A percentile compares a stretch with the other conserved stretches of the same genome.
These are phyloP conservation scores for Aspergillus homomorphus DNA, from an alignment of 495 filamentous ascomycete genomes.

Conservation along the genomic window DNA sequence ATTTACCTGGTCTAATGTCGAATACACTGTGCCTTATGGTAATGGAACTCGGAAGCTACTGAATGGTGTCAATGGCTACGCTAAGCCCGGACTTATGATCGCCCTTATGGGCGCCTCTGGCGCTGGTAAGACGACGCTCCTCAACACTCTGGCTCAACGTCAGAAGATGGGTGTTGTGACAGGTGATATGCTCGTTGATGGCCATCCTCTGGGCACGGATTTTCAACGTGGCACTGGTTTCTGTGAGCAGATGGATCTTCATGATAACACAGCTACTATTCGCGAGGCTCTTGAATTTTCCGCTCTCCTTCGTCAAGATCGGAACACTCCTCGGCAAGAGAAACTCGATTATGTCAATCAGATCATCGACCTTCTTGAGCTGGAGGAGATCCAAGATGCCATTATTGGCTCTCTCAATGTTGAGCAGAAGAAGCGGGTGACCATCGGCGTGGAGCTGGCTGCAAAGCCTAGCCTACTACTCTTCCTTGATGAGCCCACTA, in stretches of 20 bases:
- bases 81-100: conserved; percentile 76
- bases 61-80: conserved; percentile 70
- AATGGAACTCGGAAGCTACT: conserved; percentile 68
- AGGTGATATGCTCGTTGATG: conserved; percentile 79
- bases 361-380: conserved; percentile 58
- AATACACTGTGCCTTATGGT: conserved; percentile 69
- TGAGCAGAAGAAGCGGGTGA: conserved; percentile 70
- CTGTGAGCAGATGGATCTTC: conserved; percentile 84
- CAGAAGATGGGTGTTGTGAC: conserved; percentile 67
- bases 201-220: conserved; percentile 59
- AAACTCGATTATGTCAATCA: conserved; percentile 61
- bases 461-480: conserved; percentile 78
- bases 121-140: conserved; percentile 76
- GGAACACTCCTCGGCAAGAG: conserved; percentile 45
- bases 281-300: conserved; percentile 67
- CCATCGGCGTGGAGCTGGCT: conserved; percentile 89
- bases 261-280: conserved; percentile 64
- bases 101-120: conserved; percentile 83
- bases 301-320: conserved; percentile 59
- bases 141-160: conserved; percentile 75
- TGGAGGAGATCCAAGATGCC: conserved; percentile 55
- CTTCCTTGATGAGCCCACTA: conserved; percentile 80
- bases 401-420: conserved; percentile 57
- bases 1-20: conserved; percentile 73
- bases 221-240: conserved; percentile 84